Percentiles rank a stretch among this genome's conserved stretches.
Evolutionary conservation across 352 stramenopile genomes (phyloP).

Genomic region (Globisporangium recalcitrans): DNA sequence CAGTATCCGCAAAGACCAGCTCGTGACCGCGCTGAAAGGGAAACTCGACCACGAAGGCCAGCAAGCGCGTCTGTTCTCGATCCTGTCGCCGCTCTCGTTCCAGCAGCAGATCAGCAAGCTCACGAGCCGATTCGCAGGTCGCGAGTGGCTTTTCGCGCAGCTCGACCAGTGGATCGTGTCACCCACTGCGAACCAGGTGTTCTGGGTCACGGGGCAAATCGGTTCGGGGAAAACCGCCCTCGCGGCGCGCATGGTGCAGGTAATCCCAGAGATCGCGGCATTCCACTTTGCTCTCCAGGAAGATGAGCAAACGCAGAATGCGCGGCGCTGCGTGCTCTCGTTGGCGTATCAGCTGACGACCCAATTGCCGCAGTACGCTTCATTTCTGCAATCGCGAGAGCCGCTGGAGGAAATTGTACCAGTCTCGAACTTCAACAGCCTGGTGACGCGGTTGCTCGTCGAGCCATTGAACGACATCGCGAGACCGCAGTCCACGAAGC

Average conservation of each 20-base stretch:
- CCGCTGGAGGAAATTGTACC: slow-evolving; percentile 70
- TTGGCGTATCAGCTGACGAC: slow-evolving; percentile 73
- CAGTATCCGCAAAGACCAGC: slow-evolving; percentile 36
- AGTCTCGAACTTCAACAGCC: slow-evolving; percentile 52
- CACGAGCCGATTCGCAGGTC: slow-evolving; percentile 49
- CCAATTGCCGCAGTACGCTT: slow-evolving; percentile 59
- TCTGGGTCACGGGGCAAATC: slow-evolving; percentile 71
- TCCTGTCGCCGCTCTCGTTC: slow-evolving; percentile 65
- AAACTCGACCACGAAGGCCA: slow-evolving; percentile 73
- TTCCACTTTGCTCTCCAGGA: slow-evolving; percentile 73
- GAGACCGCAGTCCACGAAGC: slow-evolving; percentile 37
- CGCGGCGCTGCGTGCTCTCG: slow-evolving; percentile 58
- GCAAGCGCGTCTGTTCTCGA: slow-evolving; percentile 58
- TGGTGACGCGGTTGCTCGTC: slow-evolving; percentile 51
- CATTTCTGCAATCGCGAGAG: slow-evolving; percentile 61
- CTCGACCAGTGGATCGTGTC: slow-evolving; percentile 48
- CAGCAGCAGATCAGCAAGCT: slow-evolving; percentile 74
- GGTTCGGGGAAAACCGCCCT: slow-evolving; percentile 62
- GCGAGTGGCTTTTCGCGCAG: slow-evolving; percentile 53
- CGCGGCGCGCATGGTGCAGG: slow-evolving; percentile 60
- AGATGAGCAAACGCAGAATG: slow-evolving; percentile 70
- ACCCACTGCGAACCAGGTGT: slow-evolving; percentile 33
- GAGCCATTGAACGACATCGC: slow-evolving; percentile 65
- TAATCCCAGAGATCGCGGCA: slow-evolving; percentile 58
- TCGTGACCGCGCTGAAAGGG: slow-evolving; percentile 47